Evolutionary conservation across 2,329 filamentous ascomycete species (phyloP).

Genomic region (Chaetomiaceae sp.): DNA sequence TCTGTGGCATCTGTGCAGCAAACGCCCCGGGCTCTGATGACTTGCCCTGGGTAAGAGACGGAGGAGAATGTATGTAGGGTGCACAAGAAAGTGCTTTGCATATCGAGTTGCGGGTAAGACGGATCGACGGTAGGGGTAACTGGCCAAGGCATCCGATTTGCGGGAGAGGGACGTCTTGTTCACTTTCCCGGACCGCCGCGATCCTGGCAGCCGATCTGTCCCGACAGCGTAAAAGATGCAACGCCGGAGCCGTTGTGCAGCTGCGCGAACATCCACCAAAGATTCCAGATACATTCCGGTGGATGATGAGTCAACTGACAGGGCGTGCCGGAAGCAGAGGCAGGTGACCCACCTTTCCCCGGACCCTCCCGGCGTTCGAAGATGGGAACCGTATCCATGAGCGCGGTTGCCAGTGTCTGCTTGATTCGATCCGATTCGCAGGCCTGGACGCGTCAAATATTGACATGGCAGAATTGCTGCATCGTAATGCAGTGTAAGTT

Average conservation of each 20-base stretch:
- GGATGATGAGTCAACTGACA: conserved; percentile 19
- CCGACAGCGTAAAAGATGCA: background rate
- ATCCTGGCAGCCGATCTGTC: background rate
- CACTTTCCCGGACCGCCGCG: no score
- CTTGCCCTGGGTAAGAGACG: background rate
- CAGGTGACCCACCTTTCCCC: conserved; percentile 1
- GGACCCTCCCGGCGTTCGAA: background rate
- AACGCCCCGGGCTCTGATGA: background rate
- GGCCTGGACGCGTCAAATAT: no score
- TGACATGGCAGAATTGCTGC: no score
- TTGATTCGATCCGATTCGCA: background rate
- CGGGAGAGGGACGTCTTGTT: no score
- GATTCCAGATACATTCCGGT: background rate
- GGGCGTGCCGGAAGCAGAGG: background rate
- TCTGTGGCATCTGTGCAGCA: background rate
- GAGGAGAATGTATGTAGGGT: no score
- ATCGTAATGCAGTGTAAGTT: no score
- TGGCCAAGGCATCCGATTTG: background rate
- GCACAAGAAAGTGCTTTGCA: conserved; percentile 3
- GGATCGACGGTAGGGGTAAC: background rate
- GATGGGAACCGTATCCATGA: no score
- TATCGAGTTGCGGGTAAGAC: background rate
- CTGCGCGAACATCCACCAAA: no score
- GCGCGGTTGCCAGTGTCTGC: no score
- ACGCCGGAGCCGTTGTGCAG: no score